Percentiles rank a stretch among this genome's conserved stretches.
Evolutionary conservation across 768 basidiomycete genomes (phyloP).

Genomic region (Exidia glandulosa): DNA sequence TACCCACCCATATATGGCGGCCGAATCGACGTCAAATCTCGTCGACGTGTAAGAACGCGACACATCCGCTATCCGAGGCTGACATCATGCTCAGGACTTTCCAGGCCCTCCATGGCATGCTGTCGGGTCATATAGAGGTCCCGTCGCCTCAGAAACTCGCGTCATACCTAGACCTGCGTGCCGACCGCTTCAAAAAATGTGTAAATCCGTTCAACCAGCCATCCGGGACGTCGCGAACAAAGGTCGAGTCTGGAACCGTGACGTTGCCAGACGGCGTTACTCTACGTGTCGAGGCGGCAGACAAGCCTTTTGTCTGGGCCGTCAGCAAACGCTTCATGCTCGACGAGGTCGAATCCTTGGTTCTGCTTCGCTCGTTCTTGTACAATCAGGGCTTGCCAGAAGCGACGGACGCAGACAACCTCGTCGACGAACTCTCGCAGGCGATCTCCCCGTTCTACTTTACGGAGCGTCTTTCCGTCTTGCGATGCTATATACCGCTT

Average conservation of each 20-base stretch:
- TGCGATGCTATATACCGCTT: constrained; percentile 62
- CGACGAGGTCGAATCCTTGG: constrained; percentile 69
- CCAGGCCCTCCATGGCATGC: constrained; percentile 46
- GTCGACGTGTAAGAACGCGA: background rate
- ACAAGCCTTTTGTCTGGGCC: constrained; percentile 58
- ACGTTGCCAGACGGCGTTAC: constrained; percentile 55
- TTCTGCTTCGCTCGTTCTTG: constrained; percentile 65
- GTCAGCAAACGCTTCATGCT: constrained; percentile 66
- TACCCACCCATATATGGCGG: too few species aligned
- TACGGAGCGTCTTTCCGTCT: constrained; percentile 62
- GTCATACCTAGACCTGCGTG: constrained; percentile 47
- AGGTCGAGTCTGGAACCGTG: constrained; percentile 56
- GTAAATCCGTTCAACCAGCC: constrained; percentile 61
- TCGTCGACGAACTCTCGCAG: constrained; percentile 50
- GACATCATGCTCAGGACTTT: constrained; percentile 39
- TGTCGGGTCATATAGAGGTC: constrained; percentile 50
- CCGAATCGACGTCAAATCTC: background rate
- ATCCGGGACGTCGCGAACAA: constrained; percentile 52
- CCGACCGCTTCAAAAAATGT: constrained; percentile 44
- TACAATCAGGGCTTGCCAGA: constrained; percentile 65
- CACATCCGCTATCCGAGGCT: background rate
- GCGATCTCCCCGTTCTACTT: constrained; percentile 74
- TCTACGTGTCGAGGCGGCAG: constrained; percentile 52
- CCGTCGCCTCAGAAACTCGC: constrained; percentile 46
- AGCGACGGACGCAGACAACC: constrained; percentile 30